Percentiles rank a stretch among this genome's conserved stretches.
Conservation (phyloP, 148 eudicot genomes). For the Talinum fruticosum region DNA sequence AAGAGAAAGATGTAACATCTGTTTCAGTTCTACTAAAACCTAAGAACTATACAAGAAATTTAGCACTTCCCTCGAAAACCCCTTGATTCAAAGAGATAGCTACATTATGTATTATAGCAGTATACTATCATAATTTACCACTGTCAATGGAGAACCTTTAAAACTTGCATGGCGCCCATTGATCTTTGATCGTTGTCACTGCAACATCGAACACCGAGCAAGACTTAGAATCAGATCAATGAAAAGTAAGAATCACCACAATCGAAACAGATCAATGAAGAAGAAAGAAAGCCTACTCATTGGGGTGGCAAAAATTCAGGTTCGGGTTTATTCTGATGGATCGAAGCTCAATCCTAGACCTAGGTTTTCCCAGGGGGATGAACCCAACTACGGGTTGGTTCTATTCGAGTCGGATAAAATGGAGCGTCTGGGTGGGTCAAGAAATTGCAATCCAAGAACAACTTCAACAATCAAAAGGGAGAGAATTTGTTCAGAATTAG, state of each 20-base stretch:
- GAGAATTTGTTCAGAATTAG: not conserved
- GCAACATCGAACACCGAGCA: slow-evolving; percentile 7
- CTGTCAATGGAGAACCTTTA: slow-evolving; percentile 5
- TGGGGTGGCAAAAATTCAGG: not conserved
- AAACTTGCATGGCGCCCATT: not conserved
- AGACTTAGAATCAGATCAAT: not conserved
- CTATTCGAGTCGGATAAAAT: not conserved
- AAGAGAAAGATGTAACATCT: not conserved
- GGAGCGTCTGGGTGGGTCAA: not conserved
- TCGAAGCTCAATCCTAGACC: not conserved
- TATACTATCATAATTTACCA: slow-evolving; percentile 1
- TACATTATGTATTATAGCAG: not conserved
- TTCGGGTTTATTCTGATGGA: not conserved
- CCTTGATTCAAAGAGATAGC: not conserved
- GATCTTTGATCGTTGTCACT: slow-evolving; percentile 8
- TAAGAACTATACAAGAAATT: not conserved
- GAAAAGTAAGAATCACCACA: not conserved
- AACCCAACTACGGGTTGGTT: too few relatives aligned
- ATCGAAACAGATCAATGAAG: not conserved
- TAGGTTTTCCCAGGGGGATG: not conserved
- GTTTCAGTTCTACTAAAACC: not conserved
- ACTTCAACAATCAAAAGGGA: not conserved
- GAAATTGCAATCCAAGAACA: slow-evolving; percentile 1
- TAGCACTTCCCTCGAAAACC: not conserved
- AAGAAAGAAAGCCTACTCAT: not conserved